Conservation (phyloP, 768 basidiomycete species). For the Macrolepiota albuminosa region DNA sequence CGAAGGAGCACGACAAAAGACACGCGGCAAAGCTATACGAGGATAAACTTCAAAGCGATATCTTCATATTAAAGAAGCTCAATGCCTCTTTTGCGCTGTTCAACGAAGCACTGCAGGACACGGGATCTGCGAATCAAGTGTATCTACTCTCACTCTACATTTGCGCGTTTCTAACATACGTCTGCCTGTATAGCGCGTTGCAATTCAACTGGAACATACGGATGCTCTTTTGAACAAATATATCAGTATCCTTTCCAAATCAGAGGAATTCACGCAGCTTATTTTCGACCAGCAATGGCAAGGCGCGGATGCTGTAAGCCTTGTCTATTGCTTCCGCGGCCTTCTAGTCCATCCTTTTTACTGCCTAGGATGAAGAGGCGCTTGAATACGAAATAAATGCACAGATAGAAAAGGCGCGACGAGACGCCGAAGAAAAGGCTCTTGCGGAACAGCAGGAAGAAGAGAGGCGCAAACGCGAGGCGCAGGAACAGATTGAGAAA, state of each 20-base stretch:
- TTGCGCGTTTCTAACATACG: background rate
- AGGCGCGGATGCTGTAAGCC: slow-evolving; percentile 65
- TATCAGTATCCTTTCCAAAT: slow-evolving; percentile 60
- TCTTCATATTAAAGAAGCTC: slow-evolving; percentile 67
- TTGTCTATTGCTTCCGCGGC: background rate
- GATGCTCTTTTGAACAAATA: slow-evolving; percentile 75
- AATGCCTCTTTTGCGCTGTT: slow-evolving; percentile 66
- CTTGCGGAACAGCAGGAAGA: slow-evolving; percentile 26
- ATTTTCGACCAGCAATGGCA: slow-evolving; percentile 77
- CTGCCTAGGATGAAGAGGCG: slow-evolving; percentile 53
- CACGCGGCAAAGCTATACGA: slow-evolving; percentile 34
- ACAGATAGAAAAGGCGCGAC: slow-evolving; percentile 34
- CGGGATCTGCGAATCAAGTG: slow-evolving; percentile 70
- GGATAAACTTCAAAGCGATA: slow-evolving; percentile 71
- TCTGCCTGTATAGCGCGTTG: slow-evolving; percentile 45
- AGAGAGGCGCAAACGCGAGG: slow-evolving; percentile 48
- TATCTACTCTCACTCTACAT: slow-evolving; percentile 13
- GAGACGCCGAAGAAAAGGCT: slow-evolving; percentile 43
- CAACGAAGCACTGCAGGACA: slow-evolving; percentile 60
- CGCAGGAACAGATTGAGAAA: slow-evolving; percentile 35
- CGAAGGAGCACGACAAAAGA: slow-evolving; percentile 15
- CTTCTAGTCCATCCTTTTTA: background rate
- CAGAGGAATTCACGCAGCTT: slow-evolving; percentile 61
- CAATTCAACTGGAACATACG: slow-evolving; percentile 63
- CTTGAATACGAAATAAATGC: slow-evolving; percentile 46